Conservation (phyloP, 75 land plant species). For the Cryptomeria japonica region DNA sequence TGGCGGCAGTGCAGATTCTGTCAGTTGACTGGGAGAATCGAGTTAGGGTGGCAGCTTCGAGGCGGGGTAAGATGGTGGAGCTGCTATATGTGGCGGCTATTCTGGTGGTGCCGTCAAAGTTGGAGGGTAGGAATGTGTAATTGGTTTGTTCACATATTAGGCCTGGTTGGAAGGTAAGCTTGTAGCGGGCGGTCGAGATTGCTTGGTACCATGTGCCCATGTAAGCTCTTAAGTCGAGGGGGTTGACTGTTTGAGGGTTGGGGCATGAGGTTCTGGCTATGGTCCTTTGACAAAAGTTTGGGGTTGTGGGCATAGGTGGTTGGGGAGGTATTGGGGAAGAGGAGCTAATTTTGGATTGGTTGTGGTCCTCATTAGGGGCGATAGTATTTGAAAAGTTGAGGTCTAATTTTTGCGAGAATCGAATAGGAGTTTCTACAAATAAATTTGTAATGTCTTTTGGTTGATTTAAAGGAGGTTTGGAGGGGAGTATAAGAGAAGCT, state of each 20-base stretch:
- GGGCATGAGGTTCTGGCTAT: slow-evolving; percentile 11
- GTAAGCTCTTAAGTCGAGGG: neutral
- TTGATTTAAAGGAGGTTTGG: neutral
- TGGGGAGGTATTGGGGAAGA: neutral
- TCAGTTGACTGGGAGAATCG: slow-evolving; percentile 8
- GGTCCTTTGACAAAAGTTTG: slow-evolving; percentile 10
- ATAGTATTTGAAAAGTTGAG: neutral
- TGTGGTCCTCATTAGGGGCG: neutral
- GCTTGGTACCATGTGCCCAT: slow-evolving; percentile 20
- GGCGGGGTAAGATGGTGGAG: neutral
- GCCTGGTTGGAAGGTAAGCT: slow-evolving; percentile 14
- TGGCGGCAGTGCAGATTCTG: slow-evolving; percentile 13
- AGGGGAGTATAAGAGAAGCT: neutral
- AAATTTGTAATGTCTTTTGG: neutral
- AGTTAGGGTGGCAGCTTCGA: neutral
- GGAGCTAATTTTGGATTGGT: neutral
- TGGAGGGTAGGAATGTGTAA: slow-evolving; percentile 6
- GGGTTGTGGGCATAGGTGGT: neutral
- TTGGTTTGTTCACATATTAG: slow-evolving; percentile 17
- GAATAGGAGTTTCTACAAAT: neutral
- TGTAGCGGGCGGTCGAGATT: slow-evolving; percentile 17
- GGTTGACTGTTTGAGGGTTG: slow-evolving; percentile 7
- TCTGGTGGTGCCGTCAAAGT: neutral
- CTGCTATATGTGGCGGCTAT: slow-evolving; percentile 6
- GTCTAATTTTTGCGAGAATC: neutral